Base-by-base conservation (phyloP, 108 stramenopile genomes). In the Mayamaea pseudoterrestris region DNA sequence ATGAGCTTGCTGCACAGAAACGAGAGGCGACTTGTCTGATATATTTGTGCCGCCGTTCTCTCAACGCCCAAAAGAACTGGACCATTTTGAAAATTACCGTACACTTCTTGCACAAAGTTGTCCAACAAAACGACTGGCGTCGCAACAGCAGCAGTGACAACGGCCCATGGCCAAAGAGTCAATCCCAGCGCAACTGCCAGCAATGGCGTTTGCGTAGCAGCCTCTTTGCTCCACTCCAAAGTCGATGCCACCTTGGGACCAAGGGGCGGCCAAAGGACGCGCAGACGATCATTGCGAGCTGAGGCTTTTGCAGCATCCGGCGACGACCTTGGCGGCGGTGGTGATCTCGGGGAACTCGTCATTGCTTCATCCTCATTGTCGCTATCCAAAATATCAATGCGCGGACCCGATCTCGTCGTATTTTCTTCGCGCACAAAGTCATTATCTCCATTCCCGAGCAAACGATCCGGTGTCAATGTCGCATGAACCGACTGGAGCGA, bases 201-300 rank as follows among this genome's bases (percentile, higher is more conserved):
- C 0, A 85, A 18, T 0, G 83, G 88, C 9, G 63, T 52, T 29
- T 78, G 35, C 13, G 49, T 47, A 3, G 80, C 80, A 25, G 56
- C 62, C 14, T 60, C 57, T 46, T 67, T 63, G 23, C 69, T 66
- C 73, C 73, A 72, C 16, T 51, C 35, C 14, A 62, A 50, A 13
- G 67, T 72, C 7, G 53, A 32, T 26, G 53, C 62, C 5, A 85
- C 69, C 1, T 62, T 37, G 21, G 83, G 83, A 1, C 81, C 76
- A 2, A 90, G 47, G 6, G 83, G 78, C 5, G 88, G 88, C 88
- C 88, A 90, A 6, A 85, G 46, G 2, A 80, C 60, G 29, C 83
- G 66, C 27, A 84, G 39, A 31, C 82, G 59, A 51, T 61, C 54
- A 9, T 35, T 27, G 13, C 28, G 27, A 13, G 44, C 35, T 29